Evolutionary conservation across 306 rosid genomes (phyloP).

Genomic region (Castanea crenata): DNA sequence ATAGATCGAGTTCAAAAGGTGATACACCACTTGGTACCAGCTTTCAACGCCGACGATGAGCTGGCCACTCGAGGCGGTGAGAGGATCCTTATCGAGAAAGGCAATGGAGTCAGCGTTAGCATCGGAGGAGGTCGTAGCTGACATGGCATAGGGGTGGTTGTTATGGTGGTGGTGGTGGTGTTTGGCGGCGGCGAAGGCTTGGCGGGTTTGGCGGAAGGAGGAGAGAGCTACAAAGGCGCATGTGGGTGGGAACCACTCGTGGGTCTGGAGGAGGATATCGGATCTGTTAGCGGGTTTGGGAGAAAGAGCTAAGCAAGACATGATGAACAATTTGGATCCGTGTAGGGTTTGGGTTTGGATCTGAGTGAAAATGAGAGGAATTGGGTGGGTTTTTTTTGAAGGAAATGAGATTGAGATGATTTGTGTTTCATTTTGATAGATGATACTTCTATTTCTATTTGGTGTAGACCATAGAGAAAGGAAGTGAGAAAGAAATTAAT

Average conservation of each 20-base stretch:
- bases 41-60: constrained; percentile 92
- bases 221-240: constrained; percentile 90
- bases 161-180: constrained; percentile 1
- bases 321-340: constrained; percentile 13
- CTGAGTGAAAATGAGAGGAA: no score
- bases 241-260: constrained; percentile 91
- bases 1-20: constrained; percentile 79
- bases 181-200: constrained; percentile 48
- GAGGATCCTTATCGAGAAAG: constrained; percentile 78
- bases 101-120: constrained; percentile 63
- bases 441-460: no score
- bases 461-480: no score
- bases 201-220: constrained; percentile 82
- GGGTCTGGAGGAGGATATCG: constrained; percentile 87
- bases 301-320: constrained; percentile 83
- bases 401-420: no score
- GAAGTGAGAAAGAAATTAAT: no score
- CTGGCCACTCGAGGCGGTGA: constrained; percentile 89
- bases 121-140: not conserved
- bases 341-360: not conserved
- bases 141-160: not conserved
- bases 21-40: constrained; percentile 79
- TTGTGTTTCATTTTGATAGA: no score
- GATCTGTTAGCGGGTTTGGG: constrained; percentile 82
- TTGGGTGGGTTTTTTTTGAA: no score